phyloP scores from a whole-genome alignment of 2,329 filamentous ascomycete species.

The Colletotrichum tabaci region DNA sequence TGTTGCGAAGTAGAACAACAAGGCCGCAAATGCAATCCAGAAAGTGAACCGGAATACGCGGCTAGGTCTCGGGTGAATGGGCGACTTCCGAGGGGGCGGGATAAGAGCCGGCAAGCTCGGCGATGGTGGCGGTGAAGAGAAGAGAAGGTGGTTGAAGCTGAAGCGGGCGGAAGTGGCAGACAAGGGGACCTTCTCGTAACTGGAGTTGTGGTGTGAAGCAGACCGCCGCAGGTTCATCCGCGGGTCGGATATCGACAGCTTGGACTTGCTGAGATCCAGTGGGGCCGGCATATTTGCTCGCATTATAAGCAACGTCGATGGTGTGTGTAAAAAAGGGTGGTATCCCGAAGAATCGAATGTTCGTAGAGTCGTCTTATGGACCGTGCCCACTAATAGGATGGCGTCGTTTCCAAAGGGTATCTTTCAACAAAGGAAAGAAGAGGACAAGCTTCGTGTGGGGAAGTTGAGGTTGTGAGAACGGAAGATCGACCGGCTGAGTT shows the following conservation, averaged over 20 bases:
- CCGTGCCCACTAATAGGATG: conserved; percentile 24
- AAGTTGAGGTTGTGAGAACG: conserved; percentile 34
- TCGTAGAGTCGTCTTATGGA: conserved; percentile 35
- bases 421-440: conserved; percentile 27
- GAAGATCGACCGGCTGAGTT: conserved; percentile 16
- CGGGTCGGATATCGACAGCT: conserved; percentile 68
- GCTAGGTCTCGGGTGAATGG: conserved; percentile 69
- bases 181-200: conserved; percentile 65
- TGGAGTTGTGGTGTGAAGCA: conserved; percentile 64
- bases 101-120: conserved; percentile 79
- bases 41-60: conserved; percentile 70
- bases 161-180: conserved; percentile 75
- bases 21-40: conserved; percentile 65
- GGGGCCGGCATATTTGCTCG: conserved; percentile 59
- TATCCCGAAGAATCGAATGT: conserved; percentile 33
- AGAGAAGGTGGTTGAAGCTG: conserved; percentile 77
- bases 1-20: conserved; percentile 66
- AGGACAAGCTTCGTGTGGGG: neutral
- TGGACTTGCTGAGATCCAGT: conserved; percentile 62
- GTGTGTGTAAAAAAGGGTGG: conserved; percentile 9
- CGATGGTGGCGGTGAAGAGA: conserved; percentile 77
- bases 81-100: conserved; percentile 75
- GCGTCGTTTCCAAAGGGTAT: conserved; percentile 36
- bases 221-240: conserved; percentile 72
- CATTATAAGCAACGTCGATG: conserved; percentile 34